phyloP scores from a whole-genome alignment of 1,284 basidiomycete species.

The Thecaphora frezii region DNA sequence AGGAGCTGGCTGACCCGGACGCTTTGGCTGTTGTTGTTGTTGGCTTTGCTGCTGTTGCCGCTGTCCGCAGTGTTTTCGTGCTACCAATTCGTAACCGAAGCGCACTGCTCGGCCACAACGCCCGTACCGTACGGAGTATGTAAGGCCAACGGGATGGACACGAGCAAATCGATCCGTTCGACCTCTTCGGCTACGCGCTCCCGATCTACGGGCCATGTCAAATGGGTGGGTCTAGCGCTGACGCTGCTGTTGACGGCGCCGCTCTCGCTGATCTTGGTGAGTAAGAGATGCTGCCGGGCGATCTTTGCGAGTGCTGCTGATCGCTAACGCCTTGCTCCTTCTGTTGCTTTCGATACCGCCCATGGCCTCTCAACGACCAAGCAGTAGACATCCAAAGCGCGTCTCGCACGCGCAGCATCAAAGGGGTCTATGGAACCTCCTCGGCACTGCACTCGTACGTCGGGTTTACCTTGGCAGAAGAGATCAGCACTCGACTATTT shows the following conservation, averaged over 20 bases:
- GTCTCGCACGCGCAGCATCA: too few species aligned
- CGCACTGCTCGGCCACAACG: constrained; percentile 27
- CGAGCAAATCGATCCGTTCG: constrained; percentile 4
- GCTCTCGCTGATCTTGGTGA: not conserved
- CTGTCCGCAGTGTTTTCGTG: constrained; percentile 34
- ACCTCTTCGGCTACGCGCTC: not conserved
- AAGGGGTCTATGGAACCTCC: too few species aligned
- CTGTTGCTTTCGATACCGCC: too few species aligned
- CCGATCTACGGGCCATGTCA: not conserved
- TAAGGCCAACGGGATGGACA: constrained; percentile 26
- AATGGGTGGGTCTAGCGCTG: not conserved
- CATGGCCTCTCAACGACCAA: too few species aligned
- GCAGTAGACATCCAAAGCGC: too few species aligned
- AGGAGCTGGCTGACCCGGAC: too few species aligned
- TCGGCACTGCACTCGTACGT: too few species aligned
- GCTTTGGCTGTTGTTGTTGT: not conserved
- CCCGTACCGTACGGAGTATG: constrained; percentile 37
- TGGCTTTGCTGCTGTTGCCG: not conserved
- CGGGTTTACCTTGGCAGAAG: too few species aligned
- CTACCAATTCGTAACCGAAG: constrained; percentile 38
- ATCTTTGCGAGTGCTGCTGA: too few species aligned
- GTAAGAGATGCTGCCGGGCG: too few species aligned
- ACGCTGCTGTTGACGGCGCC: not conserved
- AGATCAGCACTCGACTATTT: too few species aligned
- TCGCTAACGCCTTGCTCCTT: too few species aligned